phyloP scores from a whole-genome alignment of 495 filamentous ascomycete species.

The Pyronema domesticum region DNA sequence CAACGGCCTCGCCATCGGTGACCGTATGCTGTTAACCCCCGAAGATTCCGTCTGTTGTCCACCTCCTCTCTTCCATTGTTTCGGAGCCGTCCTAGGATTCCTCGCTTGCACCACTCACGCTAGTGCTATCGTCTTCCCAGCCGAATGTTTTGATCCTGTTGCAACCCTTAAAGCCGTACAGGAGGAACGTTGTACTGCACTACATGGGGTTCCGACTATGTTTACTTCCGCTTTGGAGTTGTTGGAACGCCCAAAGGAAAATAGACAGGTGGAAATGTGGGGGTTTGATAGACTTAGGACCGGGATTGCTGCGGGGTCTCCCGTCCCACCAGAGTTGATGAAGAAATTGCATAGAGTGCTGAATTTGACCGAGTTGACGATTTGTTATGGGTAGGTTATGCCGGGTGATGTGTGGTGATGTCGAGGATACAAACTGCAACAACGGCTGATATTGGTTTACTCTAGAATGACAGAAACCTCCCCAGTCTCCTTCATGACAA shows the following conservation, averaged over 20 bases:
- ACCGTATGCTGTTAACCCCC: slow-evolving; percentile 59
- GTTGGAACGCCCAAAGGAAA: slow-evolving; percentile 28
- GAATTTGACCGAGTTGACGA: slow-evolving; percentile 71
- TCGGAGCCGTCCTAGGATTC: slow-evolving; percentile 77
- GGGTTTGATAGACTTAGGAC: slow-evolving; percentile 60
- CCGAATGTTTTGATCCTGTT: slow-evolving; percentile 68
- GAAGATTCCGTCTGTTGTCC: slow-evolving; percentile 66
- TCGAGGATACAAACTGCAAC: too few relatives aligned
- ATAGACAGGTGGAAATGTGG: slow-evolving; percentile 31
- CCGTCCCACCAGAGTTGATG: slow-evolving; percentile 73
- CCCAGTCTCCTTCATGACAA: slow-evolving; percentile 77
- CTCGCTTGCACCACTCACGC: slow-evolving; percentile 85
- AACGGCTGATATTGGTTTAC: not conserved
- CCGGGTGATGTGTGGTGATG: too few relatives aligned
- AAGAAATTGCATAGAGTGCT: slow-evolving; percentile 53
- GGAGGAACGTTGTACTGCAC: slow-evolving; percentile 59
- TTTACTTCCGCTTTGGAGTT: slow-evolving; percentile 74
- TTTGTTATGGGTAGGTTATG: slow-evolving; percentile 52
- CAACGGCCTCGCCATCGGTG: slow-evolving; percentile 66
- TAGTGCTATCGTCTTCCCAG: slow-evolving; percentile 63
- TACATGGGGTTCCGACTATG: slow-evolving; percentile 95
- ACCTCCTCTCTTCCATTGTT: slow-evolving; percentile 84
- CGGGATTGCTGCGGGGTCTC: slow-evolving; percentile 80
- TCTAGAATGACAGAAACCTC: slow-evolving; percentile 77
- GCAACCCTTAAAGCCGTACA: slow-evolving; percentile 54